Conservation (phyloP, 768 basidiomycete species). For the Cystoderma amianthinum region DNA sequence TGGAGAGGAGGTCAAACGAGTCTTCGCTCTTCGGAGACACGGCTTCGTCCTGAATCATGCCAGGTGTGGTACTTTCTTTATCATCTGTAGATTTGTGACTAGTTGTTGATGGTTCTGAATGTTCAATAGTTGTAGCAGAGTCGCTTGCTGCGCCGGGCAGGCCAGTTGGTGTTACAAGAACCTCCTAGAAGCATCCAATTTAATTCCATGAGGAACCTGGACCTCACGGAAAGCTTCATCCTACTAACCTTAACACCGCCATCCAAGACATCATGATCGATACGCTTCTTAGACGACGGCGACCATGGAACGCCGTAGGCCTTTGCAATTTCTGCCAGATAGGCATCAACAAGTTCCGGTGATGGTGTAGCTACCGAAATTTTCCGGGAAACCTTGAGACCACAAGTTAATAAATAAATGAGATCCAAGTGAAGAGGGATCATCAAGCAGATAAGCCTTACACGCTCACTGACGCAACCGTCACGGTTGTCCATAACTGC, state of each 20-base stretch:
- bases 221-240: not conserved
- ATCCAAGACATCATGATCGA: constrained; percentile 18
- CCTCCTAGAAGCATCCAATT: too few relatives aligned
- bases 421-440: constrained; percentile 5
- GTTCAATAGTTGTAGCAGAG: too few relatives aligned
- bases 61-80: too few relatives aligned
- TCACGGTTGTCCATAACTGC: constrained; percentile 85
- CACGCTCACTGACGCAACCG: constrained; percentile 76
- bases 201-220: not conserved
- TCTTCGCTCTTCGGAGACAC: constrained; percentile 36
- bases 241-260: constrained; percentile 32
- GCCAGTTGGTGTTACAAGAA: too few relatives aligned
- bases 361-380: constrained; percentile 65
- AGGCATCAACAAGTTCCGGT: constrained; percentile 74
- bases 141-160: too few relatives aligned
- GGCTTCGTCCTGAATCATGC: not conserved
- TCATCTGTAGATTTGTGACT: too few relatives aligned
- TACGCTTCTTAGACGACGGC: constrained; percentile 19
- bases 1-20: constrained; percentile 69
- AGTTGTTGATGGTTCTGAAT: too few relatives aligned
- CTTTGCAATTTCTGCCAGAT: constrained; percentile 83
- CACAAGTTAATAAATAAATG: constrained; percentile 2
- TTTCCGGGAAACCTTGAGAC: constrained; percentile 59
- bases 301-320: constrained; percentile 76
- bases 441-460: constrained; percentile 31